A percentile compares a stretch with the other conserved stretches of the same genome.
These are phyloP conservation scores for Penicillium frequentans DNA, from an alignment of 2,329 filamentous ascomycete genomes.

Conservation along the genomic window DNA sequence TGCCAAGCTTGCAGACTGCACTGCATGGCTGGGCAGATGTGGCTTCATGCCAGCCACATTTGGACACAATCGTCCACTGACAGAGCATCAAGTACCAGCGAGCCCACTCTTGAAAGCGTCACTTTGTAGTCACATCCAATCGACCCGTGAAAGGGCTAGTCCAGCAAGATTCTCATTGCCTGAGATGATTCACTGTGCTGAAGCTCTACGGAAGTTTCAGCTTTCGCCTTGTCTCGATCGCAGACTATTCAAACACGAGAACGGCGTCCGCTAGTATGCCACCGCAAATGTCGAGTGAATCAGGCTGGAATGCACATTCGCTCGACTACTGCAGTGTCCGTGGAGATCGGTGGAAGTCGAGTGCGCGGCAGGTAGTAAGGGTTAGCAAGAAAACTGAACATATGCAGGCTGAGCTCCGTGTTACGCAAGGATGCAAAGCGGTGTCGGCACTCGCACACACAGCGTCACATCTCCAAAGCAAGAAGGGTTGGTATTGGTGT, in stretches of 20 bases:
- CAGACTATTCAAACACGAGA: no score
- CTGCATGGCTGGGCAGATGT: background rate
- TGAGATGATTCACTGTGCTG: no score
- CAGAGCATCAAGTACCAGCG: background rate
- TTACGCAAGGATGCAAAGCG: background rate
- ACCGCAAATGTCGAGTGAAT: no score
- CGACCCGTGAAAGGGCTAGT: no score
- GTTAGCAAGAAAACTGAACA: background rate
- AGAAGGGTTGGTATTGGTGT: background rate
- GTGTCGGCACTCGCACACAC: background rate
- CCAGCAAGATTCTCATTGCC: no score
- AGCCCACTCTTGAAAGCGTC: no score
- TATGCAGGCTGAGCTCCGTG: background rate
- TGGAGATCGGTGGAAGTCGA: background rate
- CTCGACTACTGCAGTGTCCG: background rate
- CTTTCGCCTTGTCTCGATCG: no score
- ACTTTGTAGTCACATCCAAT: no score
- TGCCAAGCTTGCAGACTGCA: background rate
- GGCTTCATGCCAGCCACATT: background rate
- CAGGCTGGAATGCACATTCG: background rate
- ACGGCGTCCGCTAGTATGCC: no score
- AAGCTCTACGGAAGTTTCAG: no score
- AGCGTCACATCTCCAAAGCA: background rate
- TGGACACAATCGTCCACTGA: background rate
- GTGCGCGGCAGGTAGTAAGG: background rate